Base-by-base conservation (phyloP, 2,329 filamentous ascomycete species). In the Xylariaceae sp. region DNA sequence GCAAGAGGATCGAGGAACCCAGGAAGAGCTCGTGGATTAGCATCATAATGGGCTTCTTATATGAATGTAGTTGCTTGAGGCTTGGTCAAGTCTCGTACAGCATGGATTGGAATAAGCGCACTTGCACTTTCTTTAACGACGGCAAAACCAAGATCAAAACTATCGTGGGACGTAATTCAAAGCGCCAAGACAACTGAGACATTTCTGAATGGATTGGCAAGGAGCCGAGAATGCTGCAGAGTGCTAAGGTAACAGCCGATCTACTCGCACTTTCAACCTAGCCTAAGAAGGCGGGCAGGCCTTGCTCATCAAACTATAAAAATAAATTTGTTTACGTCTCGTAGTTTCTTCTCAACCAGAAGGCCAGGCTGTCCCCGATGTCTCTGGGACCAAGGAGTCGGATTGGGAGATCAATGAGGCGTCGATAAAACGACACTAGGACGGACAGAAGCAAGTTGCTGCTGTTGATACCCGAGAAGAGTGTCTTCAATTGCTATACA, bases 101-200 rank as follows among this genome's bases (percentile, higher is more conserved):
- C 3, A 79, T 83, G 67, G 79, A 83, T 61, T 73, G 81, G 56
- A 66, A 67, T 21, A 74, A 77, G 7, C 69, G 71, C 0, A 55
- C 54, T 0, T 54, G 80, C n/a, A 78, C 75, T 0, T 64, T 83
- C 44, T 83, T 78, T 51, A 84, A 87, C 59, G 79, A 84, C 20
- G 87, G 87, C 0, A 77, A 76, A 19, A 79, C 75, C 1, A 77
- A 72, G 51, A 81, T 88, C 64, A 83, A 80, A 58, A 81, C 75
- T 4, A 67, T 58, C 0, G 83, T 80, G 12, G 89, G 88, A 1
- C 18, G 21, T 6, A 40, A 4, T 4, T 26, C 9, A 26, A 4
- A 9, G 9, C 9, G 9, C 23, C 23, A 4, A 26, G 4, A 0
- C 1, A 4, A 7, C 3, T 29, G 10, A 5, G 1, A 4, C 2